These are phyloP conservation scores for Auriscalpium vulgare DNA, from an alignment of 768 basidiomycete genomes.

Conservation along the genomic window DNA sequence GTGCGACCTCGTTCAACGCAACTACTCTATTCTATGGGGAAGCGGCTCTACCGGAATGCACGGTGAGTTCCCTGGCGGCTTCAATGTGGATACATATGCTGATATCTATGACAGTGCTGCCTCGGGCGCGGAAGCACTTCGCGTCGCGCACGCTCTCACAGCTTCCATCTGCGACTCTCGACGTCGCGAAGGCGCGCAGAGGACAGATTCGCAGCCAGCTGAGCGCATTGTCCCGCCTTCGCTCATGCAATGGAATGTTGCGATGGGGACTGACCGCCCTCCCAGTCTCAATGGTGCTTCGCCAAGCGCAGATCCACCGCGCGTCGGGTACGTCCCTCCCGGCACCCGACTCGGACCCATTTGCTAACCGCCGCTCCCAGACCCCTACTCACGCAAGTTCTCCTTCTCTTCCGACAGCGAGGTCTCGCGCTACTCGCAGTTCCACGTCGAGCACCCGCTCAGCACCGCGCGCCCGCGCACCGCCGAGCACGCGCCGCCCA, in stretches of 20 bases:
- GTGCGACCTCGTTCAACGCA: too few species aligned
- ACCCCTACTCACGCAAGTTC: slow-evolving; percentile 12
- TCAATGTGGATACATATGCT: too few species aligned
- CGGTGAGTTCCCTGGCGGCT: too few species aligned
- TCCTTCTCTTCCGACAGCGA: slow-evolving; percentile 5
- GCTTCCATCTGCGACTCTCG: too few species aligned
- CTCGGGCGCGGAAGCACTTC: too few species aligned
- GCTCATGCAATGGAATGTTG: slow-evolving; percentile 70
- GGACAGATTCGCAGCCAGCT: too few species aligned
- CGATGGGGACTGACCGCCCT: slow-evolving; percentile 43
- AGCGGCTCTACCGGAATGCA: too few species aligned
- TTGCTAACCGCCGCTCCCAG: background rate
- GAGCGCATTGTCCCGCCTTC: background rate
- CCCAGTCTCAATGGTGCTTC: slow-evolving; percentile 11
- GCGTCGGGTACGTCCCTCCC: slow-evolving; percentile 7
- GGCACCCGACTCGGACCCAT: background rate
- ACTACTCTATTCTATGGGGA: too few species aligned
- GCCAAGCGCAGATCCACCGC: slow-evolving; percentile 12
- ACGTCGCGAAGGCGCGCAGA: too few species aligned
- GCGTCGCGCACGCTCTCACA: background rate
- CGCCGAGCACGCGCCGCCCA: background rate
- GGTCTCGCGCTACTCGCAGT: slow-evolving; percentile 5
- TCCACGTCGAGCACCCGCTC: background rate
- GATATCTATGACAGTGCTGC: too few species aligned
- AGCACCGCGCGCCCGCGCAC: background rate